Percentiles rank a stretch among this genome's conserved stretches.
Conservation (phyloP, 371 early-diverging fungal genomes). For the Mortierella sp. region DNA sequence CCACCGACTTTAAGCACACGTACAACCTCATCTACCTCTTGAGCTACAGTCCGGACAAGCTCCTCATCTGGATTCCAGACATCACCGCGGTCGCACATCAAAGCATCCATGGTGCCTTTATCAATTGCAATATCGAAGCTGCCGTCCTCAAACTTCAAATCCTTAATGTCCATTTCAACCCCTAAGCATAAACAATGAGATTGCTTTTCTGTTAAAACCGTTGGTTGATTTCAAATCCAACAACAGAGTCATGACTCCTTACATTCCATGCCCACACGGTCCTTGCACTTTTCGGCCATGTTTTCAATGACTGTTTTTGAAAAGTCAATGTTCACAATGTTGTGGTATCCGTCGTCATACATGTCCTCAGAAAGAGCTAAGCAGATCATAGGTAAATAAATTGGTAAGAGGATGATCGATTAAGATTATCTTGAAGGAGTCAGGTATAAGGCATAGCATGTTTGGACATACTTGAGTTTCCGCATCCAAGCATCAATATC, state of each 20-base stretch:
- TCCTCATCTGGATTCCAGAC: constrained; percentile 90
- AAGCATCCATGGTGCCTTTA: constrained; percentile 90
- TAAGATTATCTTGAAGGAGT: not conserved
- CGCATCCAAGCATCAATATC: constrained; percentile 85
- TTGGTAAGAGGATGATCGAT: not conserved
- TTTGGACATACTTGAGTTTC: constrained; percentile 73
- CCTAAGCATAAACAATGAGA: constrained; percentile 55
- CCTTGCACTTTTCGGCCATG: constrained; percentile 75
- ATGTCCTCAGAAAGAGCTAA: constrained; percentile 83
- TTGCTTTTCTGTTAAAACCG: not conserved
- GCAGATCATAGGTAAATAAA: not conserved
- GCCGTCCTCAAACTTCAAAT: constrained; percentile 66
- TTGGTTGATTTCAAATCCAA: not conserved
- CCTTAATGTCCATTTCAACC: constrained; percentile 87
- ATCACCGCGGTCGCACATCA: constrained; percentile 88
- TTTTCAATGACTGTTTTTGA: constrained; percentile 82
- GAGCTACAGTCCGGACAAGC: constrained; percentile 70
- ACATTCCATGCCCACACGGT: constrained; percentile 74
- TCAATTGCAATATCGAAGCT: constrained; percentile 86
- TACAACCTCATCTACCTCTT: constrained; percentile 82
- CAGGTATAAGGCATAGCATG: not conserved
- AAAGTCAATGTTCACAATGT: constrained; percentile 87
- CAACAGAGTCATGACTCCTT: constrained; percentile 29
- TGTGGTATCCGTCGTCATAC: constrained; percentile 83
- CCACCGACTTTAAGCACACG: constrained; percentile 83